phyloP scores from a whole-genome alignment of 129 eudicot species.

The Pseudognaphalium luteoalbum region DNA sequence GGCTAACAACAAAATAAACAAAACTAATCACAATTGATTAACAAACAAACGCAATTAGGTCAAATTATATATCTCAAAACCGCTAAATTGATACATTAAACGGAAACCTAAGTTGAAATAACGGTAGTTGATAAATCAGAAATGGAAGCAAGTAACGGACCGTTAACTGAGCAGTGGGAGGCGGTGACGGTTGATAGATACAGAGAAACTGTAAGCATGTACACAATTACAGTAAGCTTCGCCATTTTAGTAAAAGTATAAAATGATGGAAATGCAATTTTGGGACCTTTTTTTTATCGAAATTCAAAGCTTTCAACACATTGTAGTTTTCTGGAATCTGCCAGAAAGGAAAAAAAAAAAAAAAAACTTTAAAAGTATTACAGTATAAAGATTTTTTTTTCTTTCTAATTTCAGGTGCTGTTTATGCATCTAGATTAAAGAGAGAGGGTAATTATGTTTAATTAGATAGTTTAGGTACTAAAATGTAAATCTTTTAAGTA shows the following conservation, averaged over 20 bases:
- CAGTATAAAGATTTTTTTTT: no score
- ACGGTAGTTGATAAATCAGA: constrained; percentile 13
- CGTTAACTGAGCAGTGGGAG: constrained; percentile 41
- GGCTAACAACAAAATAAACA: background rate
- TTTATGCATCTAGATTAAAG: no score
- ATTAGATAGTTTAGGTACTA: no score
- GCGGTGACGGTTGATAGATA: constrained; percentile 31
- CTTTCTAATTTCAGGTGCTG: no score
- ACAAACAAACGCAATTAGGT: constrained; percentile 4
- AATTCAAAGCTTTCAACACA: no score
- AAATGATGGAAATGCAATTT: background rate
- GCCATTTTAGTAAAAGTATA: constrained; percentile 5
- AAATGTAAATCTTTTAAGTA: no score
- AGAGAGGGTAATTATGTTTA: no score
- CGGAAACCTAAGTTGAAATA: constrained; percentile 4
- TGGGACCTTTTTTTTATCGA: background rate
- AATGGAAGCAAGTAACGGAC: constrained; percentile 26
- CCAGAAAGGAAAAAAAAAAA: no score
- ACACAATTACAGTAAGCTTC: constrained; percentile 20
- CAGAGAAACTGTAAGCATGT: constrained; percentile 23
- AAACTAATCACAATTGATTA: background rate
- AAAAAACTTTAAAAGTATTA: no score
- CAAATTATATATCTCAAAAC: background rate
- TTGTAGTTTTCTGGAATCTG: background rate
- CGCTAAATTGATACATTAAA: constrained; percentile 14